These are phyloP conservation scores for Botrytis sinoallii DNA, from an alignment of 2,329 filamentous ascomycete genomes.

Conservation along the genomic window DNA sequence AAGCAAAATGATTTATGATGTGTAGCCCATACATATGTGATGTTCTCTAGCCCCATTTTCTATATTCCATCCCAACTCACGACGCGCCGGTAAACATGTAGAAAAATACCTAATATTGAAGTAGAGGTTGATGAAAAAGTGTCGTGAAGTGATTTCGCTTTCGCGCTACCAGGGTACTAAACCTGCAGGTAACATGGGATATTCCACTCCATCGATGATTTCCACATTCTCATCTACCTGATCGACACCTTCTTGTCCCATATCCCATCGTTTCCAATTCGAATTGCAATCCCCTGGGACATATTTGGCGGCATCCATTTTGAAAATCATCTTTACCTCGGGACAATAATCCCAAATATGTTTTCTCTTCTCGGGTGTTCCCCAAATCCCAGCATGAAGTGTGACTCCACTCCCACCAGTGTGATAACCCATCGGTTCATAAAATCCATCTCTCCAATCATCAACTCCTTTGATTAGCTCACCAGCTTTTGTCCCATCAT, in stretches of 20 bases:
- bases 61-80: not conserved
- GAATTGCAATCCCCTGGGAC: constrained; percentile 48
- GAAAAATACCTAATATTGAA: not conserved
- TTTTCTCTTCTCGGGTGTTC: constrained; percentile 45
- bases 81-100: not conserved
- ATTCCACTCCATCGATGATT: constrained; percentile 35
- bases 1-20: not conserved
- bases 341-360: constrained; percentile 57
- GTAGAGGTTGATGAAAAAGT: not conserved
- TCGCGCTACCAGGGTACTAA: constrained; percentile 33
- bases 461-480: constrained; percentile 44
- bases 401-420: constrained; percentile 48
- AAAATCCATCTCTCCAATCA: constrained; percentile 51
- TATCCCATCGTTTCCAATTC: constrained; percentile 44
- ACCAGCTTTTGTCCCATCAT: constrained; percentile 29
- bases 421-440: constrained; percentile 59
- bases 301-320: constrained; percentile 52
- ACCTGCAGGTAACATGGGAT: constrained; percentile 35
- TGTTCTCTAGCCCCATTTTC: not conserved
- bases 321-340: constrained; percentile 55
- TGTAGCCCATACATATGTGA: not conserved
- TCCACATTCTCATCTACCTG: constrained; percentile 25
- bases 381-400: constrained; percentile 49
- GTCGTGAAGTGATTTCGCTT: not conserved
- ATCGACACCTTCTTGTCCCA: constrained; percentile 27